These are phyloP conservation scores for Blastobotrys aristatus DNA, from an alignment of 1,139 yeast species.

Conservation along the genomic window DNA sequence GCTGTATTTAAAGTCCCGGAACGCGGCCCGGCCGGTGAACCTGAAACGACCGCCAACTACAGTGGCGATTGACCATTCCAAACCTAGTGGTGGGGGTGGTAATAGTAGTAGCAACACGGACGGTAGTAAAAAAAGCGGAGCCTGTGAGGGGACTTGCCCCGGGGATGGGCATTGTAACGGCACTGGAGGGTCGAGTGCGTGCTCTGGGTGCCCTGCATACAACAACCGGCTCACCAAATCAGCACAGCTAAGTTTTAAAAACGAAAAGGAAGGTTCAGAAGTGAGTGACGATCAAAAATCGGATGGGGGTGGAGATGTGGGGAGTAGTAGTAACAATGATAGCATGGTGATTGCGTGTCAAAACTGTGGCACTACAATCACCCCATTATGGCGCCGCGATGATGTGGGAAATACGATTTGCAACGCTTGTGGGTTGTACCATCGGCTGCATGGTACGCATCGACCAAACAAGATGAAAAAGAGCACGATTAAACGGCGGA, in stretches of 20 bases:
- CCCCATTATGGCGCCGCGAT: slow-evolving; percentile 85
- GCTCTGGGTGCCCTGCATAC: slow-evolving; percentile 78
- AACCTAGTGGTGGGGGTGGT: background rate
- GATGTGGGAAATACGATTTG: slow-evolving; percentile 77
- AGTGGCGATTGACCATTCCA: background rate
- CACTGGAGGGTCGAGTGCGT: slow-evolving; percentile 76
- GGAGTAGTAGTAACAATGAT: background rate
- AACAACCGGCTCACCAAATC: slow-evolving; percentile 53
- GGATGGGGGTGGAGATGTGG: background rate
- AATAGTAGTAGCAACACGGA: background rate
- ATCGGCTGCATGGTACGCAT: slow-evolving; percentile 68
- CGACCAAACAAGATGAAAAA: slow-evolving; percentile 75
- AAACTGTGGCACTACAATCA: slow-evolving; percentile 78
- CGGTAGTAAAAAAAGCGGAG: background rate
- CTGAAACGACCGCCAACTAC: slow-evolving; percentile 60
- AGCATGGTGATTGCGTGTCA: slow-evolving; percentile 55
- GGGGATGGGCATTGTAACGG: slow-evolving; percentile 87
- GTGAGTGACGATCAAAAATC: background rate
- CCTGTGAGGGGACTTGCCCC: slow-evolving; percentile 55
- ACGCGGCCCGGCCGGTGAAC: slow-evolving; percentile 47
- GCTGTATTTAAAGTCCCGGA: slow-evolving; percentile 41
- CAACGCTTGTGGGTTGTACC: slow-evolving; percentile 84
- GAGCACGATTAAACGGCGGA: slow-evolving; percentile 68
- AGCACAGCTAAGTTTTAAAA: slow-evolving; percentile 12
- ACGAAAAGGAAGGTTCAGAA: background rate